Base-by-base conservation (phyloP, 495 filamentous ascomycete species). In the Chaetomium cochliodes region DNA sequence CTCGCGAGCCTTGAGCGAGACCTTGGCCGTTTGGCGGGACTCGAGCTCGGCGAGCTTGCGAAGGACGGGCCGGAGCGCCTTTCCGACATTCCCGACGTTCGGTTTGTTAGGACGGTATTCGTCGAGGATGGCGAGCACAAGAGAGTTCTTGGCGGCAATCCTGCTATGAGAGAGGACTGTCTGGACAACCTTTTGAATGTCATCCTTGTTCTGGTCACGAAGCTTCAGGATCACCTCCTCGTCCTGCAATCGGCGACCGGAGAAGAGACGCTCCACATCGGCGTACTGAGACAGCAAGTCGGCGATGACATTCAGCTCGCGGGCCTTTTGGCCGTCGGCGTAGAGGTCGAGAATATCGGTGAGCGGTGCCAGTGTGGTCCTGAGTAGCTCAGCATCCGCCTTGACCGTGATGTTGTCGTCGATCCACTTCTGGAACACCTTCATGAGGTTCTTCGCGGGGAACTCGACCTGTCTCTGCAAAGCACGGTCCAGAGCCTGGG, bases 51-150 rank as follows among this genome's bases (percentile, higher is more conserved):
- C 91, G 61, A 98, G 81, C 76, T 90, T 92, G 74, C 88, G 87
- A 18, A 98, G 81, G 41, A 91, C 82, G 4, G 88, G 86, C 66
- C 91, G 88, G 79, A 98, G 93, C 76, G 93, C 84, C 75, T 93
- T 96, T 69, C 83, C 87, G 56, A 98, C 87, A 64, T 96, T 94
- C 70, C 89, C 90, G 63, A 88, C 88, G 60, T 90, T 86, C 42
- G 96, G 93, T 78, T 91, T 94, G 80, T 97, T 98, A 20, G 94
- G 94, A 23, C 90, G 87, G 78, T 98, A 98, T 77, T 94, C 89
- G 2, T 96, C 92, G 28, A 98, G 80, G 57, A 98, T 94, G 39
- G 94, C 92, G 42, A 97, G 79, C 58, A 98, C 82, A 25, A 98
- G 82, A 74, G 96, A 94, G 79, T 96, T 97, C 87, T 98, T 98